Evolutionary conservation across 306 rosid species (phyloP).

Genomic region (Delonix regia): DNA sequence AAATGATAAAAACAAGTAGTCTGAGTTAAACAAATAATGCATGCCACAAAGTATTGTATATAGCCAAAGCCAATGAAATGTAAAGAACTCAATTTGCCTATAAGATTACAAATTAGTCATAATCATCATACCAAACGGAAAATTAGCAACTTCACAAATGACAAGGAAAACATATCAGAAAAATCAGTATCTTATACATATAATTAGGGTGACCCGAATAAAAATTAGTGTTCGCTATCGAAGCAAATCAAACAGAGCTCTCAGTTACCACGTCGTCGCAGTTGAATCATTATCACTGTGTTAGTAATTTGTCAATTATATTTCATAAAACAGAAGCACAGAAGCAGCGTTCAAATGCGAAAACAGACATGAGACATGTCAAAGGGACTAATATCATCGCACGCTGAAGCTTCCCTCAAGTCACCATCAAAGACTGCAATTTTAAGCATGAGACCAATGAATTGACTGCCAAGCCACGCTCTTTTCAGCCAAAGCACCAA

Average conservation of each 20-base stretch:
- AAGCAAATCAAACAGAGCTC: too few species aligned
- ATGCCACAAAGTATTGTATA: too few species aligned
- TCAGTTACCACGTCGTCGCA: too few species aligned
- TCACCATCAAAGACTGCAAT: not conserved
- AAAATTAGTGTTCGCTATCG: too few species aligned
- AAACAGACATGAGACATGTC: not conserved
- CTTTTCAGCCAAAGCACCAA: not conserved
- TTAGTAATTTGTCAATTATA: too few species aligned
- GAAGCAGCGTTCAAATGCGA: not conserved
- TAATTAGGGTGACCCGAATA: too few species aligned
- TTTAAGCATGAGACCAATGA: not conserved
- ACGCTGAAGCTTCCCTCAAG: not conserved
- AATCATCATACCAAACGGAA: not conserved
- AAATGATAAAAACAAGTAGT: too few species aligned
- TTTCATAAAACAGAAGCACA: not conserved
- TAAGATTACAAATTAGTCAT: not conserved
- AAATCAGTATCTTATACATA: too few species aligned
- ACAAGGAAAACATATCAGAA: not conserved
- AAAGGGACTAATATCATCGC: not conserved
- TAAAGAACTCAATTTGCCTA: not conserved
- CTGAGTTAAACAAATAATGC: too few species aligned
- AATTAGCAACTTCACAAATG: not conserved
- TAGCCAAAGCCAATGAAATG: not conserved
- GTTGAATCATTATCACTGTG: too few species aligned
- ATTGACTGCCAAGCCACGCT: slow-evolving; percentile 29